Evolutionary conservation across 2,329 filamentous ascomycete genomes (phyloP), one percentile per base, ranked within the genome.

Genomic region (Tolypocladium pustulatum): DNA sequence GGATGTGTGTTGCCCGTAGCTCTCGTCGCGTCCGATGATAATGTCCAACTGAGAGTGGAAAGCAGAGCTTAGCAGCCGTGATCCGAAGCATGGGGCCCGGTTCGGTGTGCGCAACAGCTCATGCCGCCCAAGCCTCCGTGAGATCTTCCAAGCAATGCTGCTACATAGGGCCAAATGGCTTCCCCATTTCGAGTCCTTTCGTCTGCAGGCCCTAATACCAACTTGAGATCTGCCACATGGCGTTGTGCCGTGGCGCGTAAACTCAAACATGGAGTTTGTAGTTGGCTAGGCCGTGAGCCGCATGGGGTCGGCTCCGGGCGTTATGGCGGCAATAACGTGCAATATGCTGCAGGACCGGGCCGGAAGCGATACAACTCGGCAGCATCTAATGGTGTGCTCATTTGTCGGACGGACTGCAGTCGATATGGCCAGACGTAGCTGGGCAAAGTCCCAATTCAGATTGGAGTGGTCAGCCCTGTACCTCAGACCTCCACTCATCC

Each of bases 401-500:
- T 3, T 32, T 27, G 17, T 27, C 2, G 8, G 8, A 12, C 3
- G 27, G 8, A n/a, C 49, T n/a, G 27, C 49, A 17, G 27, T 30
- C 9, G 30, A 10, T 4, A 3, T 20, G 13, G 30, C 46, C 49
- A 32, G 17, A 20, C 2, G 27, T n/a, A 20, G 27, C 27, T 41
- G 38, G 37, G 46, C 46, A 32, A 41, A n/a, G 54, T 57, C 6
- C 30, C 27, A 17, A 12, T 25, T 17, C 52, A 30, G 30, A 20
- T n/a, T 20, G 17, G n/a, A 25, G 27, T 15, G 22, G 54, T 61
- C 55, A 61, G 3, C 49, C 32, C 46, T 59, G 30, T 30, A 58
- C n/a, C 56, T 71, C 66, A 3, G 53, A 58, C 41, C 61, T 66
- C 72, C 72, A 79, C 57, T 74, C 66, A 8, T 69, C 65, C 61